Evolutionary conservation across 2,329 filamentous ascomycete species (phyloP).

Genomic region (Fusarium fracticaudum): DNA sequence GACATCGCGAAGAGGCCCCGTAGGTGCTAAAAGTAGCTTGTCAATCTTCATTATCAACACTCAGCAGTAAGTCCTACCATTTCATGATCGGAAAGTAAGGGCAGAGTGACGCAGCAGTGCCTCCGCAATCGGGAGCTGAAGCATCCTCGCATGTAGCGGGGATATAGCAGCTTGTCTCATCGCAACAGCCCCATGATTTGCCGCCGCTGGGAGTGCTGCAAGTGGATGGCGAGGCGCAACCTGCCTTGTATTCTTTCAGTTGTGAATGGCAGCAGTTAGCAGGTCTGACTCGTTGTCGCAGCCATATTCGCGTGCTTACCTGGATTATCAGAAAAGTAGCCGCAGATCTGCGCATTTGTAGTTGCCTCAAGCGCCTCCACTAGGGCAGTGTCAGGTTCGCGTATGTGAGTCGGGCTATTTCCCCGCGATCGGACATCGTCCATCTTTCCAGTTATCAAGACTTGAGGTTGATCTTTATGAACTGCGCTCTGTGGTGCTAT

Average conservation of each 20-base stretch:
- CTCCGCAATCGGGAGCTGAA: not conserved
- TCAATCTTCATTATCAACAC: not conserved
- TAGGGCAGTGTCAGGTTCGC: not conserved
- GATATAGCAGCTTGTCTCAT: not conserved
- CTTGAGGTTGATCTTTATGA: fast-evolving
- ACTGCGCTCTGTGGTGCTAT: fast-evolving
- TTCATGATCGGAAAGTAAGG: not conserved
- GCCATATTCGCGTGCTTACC: not conserved
- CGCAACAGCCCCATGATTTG: not conserved
- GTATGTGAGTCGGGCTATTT: not conserved
- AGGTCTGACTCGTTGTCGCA: fast-evolving
- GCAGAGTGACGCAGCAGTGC: not conserved
- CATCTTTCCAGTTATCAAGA: not conserved
- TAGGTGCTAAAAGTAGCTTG: not conserved
- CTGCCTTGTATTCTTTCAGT: not conserved
- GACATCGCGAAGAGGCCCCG: not conserved
- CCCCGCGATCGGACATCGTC: fast-evolving
- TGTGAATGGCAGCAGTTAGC: not conserved
- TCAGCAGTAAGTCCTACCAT: not conserved
- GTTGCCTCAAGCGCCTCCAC: not conserved
- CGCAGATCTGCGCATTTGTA: not conserved
- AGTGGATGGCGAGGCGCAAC: not conserved
- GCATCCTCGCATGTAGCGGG: not conserved
- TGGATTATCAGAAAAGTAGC: not conserved
- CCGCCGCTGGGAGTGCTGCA: not conserved